Base-by-base conservation (phyloP, 2,329 filamentous ascomycete species). In the Iodosphaeria phyllophila region DNA sequence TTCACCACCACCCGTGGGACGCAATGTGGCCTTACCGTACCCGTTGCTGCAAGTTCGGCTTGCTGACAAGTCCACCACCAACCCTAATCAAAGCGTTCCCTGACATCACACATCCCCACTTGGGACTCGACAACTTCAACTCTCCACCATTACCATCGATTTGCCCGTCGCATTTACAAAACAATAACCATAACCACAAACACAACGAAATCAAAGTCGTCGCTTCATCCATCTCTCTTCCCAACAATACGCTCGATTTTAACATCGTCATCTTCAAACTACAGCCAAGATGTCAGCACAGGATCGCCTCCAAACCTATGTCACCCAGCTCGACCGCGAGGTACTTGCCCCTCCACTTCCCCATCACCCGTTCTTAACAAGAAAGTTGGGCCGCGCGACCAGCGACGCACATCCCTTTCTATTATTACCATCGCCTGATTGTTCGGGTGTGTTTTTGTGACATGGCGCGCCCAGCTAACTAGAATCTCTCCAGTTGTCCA, bases 321-420 rank as follows among this genome's bases (percentile, higher is more conserved):
- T 89, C 47, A 65, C 67, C 41, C 65, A 74, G 57, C 73, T 91
- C 55, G 80, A 91, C 57, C 74, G 72, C 47, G 77, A 83, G 73
- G 78, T 84, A 55, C 37, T n/a, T n/a, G 68, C 35, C 24, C 15
- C 20, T 20, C 19, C 22, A 20, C 9, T 13, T 25, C 17, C 18
- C 13, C 13, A 22, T 16, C 11, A 16, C 20, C 15, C n/a, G n/a
- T n/a, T n/a, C n/a, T n/a, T n/a, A n/a, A n/a, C n/a, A n/a, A n/a
- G n/a, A n/a, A n/a, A n/a, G n/a, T n/a, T n/a, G n/a, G n/a, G 5
- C 11, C 13, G 9, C 19, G 12, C 11, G 11, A 18, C 12, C 10
- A 11, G 15, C 17, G 11, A 16, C 20, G 20, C 20, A 15, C 27
- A 13, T 19, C 16, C 14, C 18, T 14, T 19, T 11, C 8, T 15